phyloP scores from a whole-genome alignment of 2,329 filamentous ascomycete genomes.

The Sarocladium strictum region DNA sequence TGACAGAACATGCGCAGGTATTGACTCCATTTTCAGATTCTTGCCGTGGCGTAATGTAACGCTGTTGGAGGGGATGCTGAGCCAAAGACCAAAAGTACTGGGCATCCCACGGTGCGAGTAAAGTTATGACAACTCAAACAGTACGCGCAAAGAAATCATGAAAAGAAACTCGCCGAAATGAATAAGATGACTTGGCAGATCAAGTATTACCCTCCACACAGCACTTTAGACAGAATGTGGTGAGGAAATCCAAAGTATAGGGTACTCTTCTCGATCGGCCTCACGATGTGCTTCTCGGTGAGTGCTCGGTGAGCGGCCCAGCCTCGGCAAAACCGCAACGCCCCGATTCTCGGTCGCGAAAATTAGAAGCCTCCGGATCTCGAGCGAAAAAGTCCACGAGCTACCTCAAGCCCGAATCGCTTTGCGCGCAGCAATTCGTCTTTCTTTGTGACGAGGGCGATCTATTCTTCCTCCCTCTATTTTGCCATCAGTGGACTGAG shows the following conservation, averaged over 20 bases:
- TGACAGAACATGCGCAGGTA: neutral
- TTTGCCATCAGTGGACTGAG: neutral
- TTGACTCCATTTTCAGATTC: conserved; percentile 15
- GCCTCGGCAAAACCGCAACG: conserved; percentile 17
- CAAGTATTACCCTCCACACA: too few relatives aligned
- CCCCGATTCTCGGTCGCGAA: conserved; percentile 6
- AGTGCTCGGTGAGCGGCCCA: conserved; percentile 18
- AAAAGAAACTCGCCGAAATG: too few relatives aligned
- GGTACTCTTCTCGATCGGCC: conserved; percentile 3
- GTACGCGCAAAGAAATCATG: too few relatives aligned
- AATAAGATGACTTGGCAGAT: too few relatives aligned
- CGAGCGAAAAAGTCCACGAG: conserved; percentile 11
- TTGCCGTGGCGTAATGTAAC: too few relatives aligned
- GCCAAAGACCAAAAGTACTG: neutral
- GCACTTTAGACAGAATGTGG: too few relatives aligned
- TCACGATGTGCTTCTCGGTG: conserved; percentile 9
- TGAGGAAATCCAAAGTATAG: neutral
- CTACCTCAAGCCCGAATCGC: neutral
- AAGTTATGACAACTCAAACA: too few relatives aligned
- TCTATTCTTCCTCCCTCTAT: neutral
- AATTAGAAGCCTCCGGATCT: conserved; percentile 19
- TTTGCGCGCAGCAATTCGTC: conserved; percentile 1
- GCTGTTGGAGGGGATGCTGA: too few relatives aligned
- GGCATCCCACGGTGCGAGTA: too few relatives aligned
- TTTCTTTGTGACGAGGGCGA: neutral